Conservation (phyloP, 805 yeast genomes). For the Lipomyces starkeyi region DNA sequence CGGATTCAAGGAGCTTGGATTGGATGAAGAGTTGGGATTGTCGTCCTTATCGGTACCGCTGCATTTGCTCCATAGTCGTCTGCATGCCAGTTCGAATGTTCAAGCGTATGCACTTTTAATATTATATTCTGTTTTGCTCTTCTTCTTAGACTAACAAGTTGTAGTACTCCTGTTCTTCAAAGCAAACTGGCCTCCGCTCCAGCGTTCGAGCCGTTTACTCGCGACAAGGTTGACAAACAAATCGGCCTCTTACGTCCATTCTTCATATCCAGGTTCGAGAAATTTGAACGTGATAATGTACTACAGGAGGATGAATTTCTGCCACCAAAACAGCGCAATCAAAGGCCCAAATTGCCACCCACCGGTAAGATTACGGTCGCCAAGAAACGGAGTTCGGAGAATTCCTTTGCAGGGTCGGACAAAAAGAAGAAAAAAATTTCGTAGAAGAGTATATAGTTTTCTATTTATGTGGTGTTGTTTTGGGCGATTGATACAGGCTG, state of each 20-base stretch:
- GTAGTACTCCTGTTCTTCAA: conserved; percentile 47
- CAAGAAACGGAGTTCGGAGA: conserved; percentile 66
- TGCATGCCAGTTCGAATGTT: conserved; percentile 57
- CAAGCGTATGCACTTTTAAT: conserved; percentile 20
- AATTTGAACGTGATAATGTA: conserved; percentile 34
- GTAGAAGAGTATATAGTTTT: not conserved
- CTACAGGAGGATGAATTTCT: conserved; percentile 80
- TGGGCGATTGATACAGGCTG: conserved; percentile 8
- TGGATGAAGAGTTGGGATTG: conserved; percentile 89
- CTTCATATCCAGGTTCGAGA: conserved; percentile 46
- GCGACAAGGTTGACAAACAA: conserved; percentile 58
- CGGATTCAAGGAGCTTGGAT: conserved; percentile 92
- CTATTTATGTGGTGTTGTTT: not conserved
- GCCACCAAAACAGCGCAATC: conserved; percentile 76
- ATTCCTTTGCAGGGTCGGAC: conserved; percentile 50
- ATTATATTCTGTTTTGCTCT: not conserved
- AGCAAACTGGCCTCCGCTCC: conserved; percentile 66
- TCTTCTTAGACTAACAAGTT: not conserved
- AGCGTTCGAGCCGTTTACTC: conserved; percentile 58
- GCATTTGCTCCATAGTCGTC: conserved; percentile 79
- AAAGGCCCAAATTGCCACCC: conserved; percentile 84
- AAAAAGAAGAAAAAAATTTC: conserved; percentile 22
- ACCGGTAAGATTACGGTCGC: conserved; percentile 78
- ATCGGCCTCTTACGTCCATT: conserved; percentile 66
- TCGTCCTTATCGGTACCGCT: conserved; percentile 86